A percentile compares a stretch with the other conserved stretches of the same genome.
Evolutionary conservation across 805 yeast genomes (phyloP).

Genomic region (Blastobotrys terrestris): DNA sequence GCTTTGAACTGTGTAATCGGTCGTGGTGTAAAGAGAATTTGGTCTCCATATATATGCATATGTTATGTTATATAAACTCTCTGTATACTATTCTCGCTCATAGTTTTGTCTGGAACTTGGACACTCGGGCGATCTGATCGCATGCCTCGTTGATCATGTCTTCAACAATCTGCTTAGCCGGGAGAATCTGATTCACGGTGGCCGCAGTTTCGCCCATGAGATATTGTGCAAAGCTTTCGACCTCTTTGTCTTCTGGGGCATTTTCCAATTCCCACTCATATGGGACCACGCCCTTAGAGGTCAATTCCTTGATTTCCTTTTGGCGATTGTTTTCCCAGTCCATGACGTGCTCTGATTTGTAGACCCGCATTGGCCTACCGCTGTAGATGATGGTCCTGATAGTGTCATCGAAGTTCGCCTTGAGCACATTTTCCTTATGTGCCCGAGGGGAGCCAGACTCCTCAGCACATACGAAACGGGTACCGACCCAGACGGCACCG

Average conservation of each 20-base stretch:
- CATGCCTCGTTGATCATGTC: conserved; percentile 23
- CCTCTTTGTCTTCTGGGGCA: conserved; percentile 15
- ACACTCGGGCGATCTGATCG: background rate
- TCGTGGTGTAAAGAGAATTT: no score
- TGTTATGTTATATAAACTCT: background rate
- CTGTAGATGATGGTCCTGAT: conserved; percentile 22
- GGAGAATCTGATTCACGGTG: conserved; percentile 18
- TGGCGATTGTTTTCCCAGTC: conserved; percentile 24
- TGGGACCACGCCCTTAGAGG: conserved; percentile 20
- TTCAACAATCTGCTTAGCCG: conserved; percentile 23
- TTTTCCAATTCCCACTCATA: conserved; percentile 20
- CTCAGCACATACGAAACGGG: conserved; percentile 23
- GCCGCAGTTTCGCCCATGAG: conserved; percentile 27
- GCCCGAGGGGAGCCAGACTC: conserved; percentile 25
- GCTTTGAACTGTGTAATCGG: background rate
- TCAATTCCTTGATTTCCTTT: conserved; percentile 19
- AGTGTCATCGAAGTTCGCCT: conserved; percentile 20
- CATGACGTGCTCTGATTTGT: conserved; percentile 18
- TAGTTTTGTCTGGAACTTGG: background rate
- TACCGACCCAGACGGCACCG: conserved; percentile 26
- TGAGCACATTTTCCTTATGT: conserved; percentile 20
- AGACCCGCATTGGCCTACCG: conserved; percentile 24
- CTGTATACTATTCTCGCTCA: no score
- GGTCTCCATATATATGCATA: no score
- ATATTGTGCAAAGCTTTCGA: conserved; percentile 17